Base-by-base conservation (phyloP, 2,329 filamentous ascomycete genomes). In the Cladophialophora psammophila region DNA sequence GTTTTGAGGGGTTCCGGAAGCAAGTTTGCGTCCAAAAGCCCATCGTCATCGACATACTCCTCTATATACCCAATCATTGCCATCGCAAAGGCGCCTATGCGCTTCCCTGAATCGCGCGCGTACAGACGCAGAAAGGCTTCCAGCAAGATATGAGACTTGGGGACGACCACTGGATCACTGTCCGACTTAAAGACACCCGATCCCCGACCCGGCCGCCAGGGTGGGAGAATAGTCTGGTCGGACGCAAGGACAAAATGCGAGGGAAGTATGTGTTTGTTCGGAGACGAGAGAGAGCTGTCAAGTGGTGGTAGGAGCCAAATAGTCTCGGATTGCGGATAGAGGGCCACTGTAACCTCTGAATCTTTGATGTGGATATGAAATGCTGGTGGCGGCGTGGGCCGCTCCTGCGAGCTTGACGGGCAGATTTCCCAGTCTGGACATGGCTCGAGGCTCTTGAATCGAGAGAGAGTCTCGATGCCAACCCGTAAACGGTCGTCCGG, bases 41-140 rank as follows among this genome's bases (percentile, higher is more conserved):
- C 42, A 48, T 48, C 42, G 13, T 48, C 42, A 48, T 48, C 42
- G 18, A 48, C 13, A 12, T 48, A 48, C 13, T 48, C 42, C 18
- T 66, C 63, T 45, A 66, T 34, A 42, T 66, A 66, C 10, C 1
- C 57, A 45, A 66, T 63, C 63, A 66, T 66, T 38, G 58, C n/a
- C 60, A 64, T 58, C 7, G 45, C 59, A 64, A 67, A 67, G 2
- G 52, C 4, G 26, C 64, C 60, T 48, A 64, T 67, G 4, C 38
- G 36, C 26, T 67, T 67, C 52, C 60, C 52, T 40, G 50, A 48
- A 53, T 67, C 52, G 26, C 64, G 64, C 32, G 60, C 60, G 35
- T 67, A 64, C 32, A 67, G 53, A 67, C 64, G 64, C 36, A 67
- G 7, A 58, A 67, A 64, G 59, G 64, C 60, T 64, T 64, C 64